A percentile compares a stretch with the other conserved stretches of the same genome.
These are phyloP conservation scores for Diaporthe capsici DNA, from an alignment of 2,329 filamentous ascomycete genomes.

Conservation along the genomic window DNA sequence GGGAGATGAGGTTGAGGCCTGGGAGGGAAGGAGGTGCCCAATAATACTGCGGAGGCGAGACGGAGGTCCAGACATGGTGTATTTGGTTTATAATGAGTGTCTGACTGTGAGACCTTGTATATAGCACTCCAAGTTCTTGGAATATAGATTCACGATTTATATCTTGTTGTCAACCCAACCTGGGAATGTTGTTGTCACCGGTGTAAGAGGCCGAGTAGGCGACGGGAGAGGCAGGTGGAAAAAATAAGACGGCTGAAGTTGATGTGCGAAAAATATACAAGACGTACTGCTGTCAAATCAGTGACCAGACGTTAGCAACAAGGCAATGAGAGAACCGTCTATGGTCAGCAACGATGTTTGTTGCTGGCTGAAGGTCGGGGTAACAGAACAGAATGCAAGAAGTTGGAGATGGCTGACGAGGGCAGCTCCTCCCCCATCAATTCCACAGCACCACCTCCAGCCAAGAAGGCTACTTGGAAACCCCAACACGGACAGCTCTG, in stretches of 20 bases:
- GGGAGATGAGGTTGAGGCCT: slow-evolving; percentile 39
- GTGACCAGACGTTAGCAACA: no score
- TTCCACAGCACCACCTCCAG: background rate
- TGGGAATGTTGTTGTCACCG: background rate
- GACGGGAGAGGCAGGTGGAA: background rate
- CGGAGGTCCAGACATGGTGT: slow-evolving; percentile 72
- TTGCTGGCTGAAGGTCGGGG: background rate
- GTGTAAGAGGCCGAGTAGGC: background rate
- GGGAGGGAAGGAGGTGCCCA: slow-evolving; percentile 57
- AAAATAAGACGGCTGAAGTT: background rate
- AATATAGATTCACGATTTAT: background rate
- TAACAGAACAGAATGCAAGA: background rate
- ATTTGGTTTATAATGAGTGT: background rate
- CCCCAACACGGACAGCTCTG: background rate
- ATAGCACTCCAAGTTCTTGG: background rate
- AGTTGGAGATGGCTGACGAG: slow-evolving; percentile 5
- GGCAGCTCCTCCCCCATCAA: background rate
- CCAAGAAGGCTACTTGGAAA: background rate
- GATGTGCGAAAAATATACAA: background rate
- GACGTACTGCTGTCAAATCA: background rate
- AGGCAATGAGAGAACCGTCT: background rate
- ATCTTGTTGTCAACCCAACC: background rate
- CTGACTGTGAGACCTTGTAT: background rate
- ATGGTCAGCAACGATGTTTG: background rate
- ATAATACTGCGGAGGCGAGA: slow-evolving; percentile 73